These are phyloP conservation scores for Grosmannia clavigera DNA, from an alignment of 2,329 filamentous ascomycete species.

Conservation along the genomic window DNA sequence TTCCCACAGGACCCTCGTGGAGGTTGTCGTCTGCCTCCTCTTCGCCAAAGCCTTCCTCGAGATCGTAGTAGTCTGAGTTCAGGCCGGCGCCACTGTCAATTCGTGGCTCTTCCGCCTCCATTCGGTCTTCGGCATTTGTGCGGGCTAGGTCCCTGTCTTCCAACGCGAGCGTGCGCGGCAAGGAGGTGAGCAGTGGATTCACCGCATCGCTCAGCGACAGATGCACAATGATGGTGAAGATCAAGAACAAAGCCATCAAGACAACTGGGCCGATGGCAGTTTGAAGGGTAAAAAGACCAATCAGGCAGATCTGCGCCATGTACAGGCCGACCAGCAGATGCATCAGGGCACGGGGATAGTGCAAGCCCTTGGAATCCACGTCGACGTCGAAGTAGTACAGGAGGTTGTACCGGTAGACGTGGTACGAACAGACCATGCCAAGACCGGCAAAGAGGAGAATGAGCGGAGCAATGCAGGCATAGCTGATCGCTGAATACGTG, in stretches of 20 bases:
- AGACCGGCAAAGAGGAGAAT: conserved; percentile 70
- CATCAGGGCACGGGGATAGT: conserved; percentile 80
- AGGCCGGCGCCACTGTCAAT: conserved; percentile 11
- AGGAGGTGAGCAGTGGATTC: conserved; percentile 56
- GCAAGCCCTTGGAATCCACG: conserved; percentile 78
- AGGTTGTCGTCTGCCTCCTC: conserved; percentile 24
- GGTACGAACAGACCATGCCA: conserved; percentile 67
- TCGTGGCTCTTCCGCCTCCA: background rate
- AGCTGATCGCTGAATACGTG: conserved; percentile 47
- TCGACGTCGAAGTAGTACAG: conserved; percentile 67
- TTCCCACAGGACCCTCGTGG: conserved; percentile 8
- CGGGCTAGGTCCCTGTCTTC: conserved; percentile 16
- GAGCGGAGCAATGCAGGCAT: conserved; percentile 72
- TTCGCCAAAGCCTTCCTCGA: conserved; percentile 19
- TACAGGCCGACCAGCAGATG: conserved; percentile 76
- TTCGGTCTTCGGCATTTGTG: conserved; percentile 1
- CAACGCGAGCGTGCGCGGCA: conserved; percentile 52
- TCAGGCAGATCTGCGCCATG: conserved; percentile 63
- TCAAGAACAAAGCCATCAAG: conserved; percentile 61
- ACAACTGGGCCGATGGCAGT: conserved; percentile 56
- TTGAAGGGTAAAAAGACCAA: conserved; percentile 68
- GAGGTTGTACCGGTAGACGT: conserved; percentile 78
- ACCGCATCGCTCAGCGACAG: conserved; percentile 58
- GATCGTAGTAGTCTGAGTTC: conserved; percentile 20
- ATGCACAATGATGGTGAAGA: conserved; percentile 69